These are phyloP conservation scores for Neurospora sp. DNA, from an alignment of 495 filamentous ascomycete genomes.

Conservation along the genomic window DNA sequence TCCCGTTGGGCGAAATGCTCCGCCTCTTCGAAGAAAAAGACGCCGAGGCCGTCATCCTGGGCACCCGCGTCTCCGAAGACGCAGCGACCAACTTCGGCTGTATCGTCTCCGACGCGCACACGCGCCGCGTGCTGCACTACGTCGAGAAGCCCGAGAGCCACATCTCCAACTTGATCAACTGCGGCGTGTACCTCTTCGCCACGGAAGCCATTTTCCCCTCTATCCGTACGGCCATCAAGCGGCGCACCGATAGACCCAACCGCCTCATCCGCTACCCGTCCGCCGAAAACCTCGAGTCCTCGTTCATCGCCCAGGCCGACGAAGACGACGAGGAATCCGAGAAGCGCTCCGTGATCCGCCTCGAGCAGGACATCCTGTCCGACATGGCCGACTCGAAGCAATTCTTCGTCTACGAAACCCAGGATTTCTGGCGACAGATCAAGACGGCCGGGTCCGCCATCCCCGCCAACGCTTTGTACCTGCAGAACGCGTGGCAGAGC, in stretches of 20 bases:
- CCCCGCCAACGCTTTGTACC: conserved; percentile 93
- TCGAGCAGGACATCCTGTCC: conserved; percentile 96
- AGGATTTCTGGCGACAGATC: conserved; percentile 99
- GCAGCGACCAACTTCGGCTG: conserved; percentile 94
- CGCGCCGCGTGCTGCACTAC: conserved; percentile 94
- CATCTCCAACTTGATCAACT: conserved; percentile 99
- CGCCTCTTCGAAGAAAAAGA: conserved; percentile 88
- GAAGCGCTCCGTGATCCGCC: conserved; percentile 73
- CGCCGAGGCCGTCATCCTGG: conserved; percentile 94
- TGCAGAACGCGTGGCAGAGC: conserved; percentile 85
- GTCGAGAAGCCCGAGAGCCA: conserved; percentile 99
- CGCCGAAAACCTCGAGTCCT: conserved; percentile 80
- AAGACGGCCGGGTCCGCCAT: conserved; percentile 98
- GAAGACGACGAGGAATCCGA: conserved; percentile 61
- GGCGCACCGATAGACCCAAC: conserved; percentile 76
- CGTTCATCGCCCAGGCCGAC: conserved; percentile 52
- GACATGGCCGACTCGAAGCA: conserved; percentile 95
- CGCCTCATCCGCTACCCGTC: conserved; percentile 90
- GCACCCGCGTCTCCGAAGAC: conserved; percentile 85
- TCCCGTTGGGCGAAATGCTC: conserved; percentile 92
- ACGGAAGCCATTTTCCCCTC: conserved; percentile 95
- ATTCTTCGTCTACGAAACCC: conserved; percentile 97
- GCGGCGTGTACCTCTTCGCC: conserved; percentile 94
- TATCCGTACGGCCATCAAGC: conserved; percentile 92
- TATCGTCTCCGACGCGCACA: conserved; percentile 92